Evolutionary conservation across 2,329 filamentous ascomycete genomes (phyloP), one percentile per base, ranked within the genome.

Genomic region (Clonostachys chloroleuca): DNA sequence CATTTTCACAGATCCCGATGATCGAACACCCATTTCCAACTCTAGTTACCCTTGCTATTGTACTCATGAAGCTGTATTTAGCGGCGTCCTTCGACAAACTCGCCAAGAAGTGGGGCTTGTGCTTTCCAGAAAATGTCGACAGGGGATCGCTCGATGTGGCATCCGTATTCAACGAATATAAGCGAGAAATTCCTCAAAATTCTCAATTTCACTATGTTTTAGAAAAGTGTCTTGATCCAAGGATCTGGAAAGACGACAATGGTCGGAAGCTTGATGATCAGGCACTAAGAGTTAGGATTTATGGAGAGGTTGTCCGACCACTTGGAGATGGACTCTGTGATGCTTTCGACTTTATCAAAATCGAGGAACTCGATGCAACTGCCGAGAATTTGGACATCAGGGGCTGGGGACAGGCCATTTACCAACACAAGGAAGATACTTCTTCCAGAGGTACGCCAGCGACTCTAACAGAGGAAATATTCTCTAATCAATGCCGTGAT

Each of bases 371-470:
- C 30, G 49, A 51, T 39, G 10, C 30, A 34, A 44, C 16, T 13
- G 47, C 44, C n/a, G 33, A 39, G 10, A 43, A n/a, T 35, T 13
- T 50, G 10, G 45, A 50, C 36, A 45, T 47, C 42, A 42, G 17
- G 12, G 40, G 40, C 12, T 47, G 45, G 45, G 45, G 40, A 18
- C 48, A 45, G 37, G 34, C 13, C 10, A 40, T 47, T 30, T 30
- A 30, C 3, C 24, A 30, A 30, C 24, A 30, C 9, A 9, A 30
- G 24, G 24, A 30, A 30, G 24, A 30, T 30, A 4, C 24, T 9
- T 30, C 24, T 30, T 30, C 24, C 9, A 10, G 24, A 3, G 24
- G 24, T 3, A 30, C 9, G 9, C 24, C 24, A 30, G 24, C 10
- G 10, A 10, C 24, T 30, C 24, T 30, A 30, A 30, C 24, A 30